Base-by-base conservation (phyloP, 345 rosid genomes). In the Psidium friedrichsthalianum region DNA sequence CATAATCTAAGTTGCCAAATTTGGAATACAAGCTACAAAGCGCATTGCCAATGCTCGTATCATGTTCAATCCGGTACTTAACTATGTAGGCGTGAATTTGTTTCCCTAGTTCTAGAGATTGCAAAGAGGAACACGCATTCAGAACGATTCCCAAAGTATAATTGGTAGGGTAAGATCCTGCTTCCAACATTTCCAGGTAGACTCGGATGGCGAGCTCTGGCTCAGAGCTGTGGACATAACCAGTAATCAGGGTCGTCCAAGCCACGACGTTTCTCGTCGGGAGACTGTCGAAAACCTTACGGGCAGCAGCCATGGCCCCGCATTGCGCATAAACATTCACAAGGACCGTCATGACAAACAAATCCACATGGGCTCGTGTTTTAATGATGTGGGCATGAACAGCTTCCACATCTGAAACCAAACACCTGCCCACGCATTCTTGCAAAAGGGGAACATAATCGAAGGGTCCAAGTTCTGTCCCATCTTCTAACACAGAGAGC, bases 11-110 rank as follows among this genome's bases (percentile, higher is more conserved):
- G 81, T 74, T 82, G 74, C 89, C 89, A 88, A 83, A 89, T 85
- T 84, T 94, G 11, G 95, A 89, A 91, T 94, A 94, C 27, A 93
- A 86, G 86, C 89, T 89, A 83, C 94, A 92, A 14, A 94, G 93
- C n/a, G 96, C 87, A 89, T 92, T 92, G 58, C 94, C 94, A 84
- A 92, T 88, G 74, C 94, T 91, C 0, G 93, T 36, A 51, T 91
- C 91, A 20, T 85, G 85, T 25, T 89, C 92, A 74, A 87, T 83
- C 88, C 58, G 56, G 85, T 92, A 91, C 86, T 94, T 94, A 51
- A 92, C 86, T 84, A 85, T 81, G 51, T 88, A 90, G 32, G 89
- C 96, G 84, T 94, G 96, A 82, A 92, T 88, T 82, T 94, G 96
- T 84, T 88, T 89, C 80, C 92, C 94, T 56, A 92, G 56, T 83